Evolutionary conservation across 306 rosid species (phyloP).

Genomic region (Cajanus cajan): DNA sequence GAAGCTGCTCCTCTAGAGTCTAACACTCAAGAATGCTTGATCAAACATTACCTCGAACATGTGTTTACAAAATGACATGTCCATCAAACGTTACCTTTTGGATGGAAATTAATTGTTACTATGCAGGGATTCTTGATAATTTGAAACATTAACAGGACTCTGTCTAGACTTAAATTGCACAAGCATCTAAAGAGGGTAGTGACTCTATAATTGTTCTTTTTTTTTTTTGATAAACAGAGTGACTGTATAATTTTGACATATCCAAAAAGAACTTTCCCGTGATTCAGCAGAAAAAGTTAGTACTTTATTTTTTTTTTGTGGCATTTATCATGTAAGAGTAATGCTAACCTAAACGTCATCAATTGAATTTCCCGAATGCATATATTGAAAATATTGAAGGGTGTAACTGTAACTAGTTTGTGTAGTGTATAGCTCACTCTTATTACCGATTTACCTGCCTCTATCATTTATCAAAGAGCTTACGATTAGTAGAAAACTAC

Average conservation of each 20-base stretch:
- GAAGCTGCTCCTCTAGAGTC: slow-evolving; percentile 30
- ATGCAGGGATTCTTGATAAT: not conserved
- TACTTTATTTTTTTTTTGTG: not conserved
- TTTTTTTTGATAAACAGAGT: no score
- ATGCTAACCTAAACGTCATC: not conserved
- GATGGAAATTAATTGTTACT: slow-evolving; percentile 17
- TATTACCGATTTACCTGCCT: not conserved
- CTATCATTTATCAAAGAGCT: not conserved
- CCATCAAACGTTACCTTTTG: not conserved
- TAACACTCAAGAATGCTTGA: not conserved
- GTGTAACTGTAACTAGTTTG: not conserved
- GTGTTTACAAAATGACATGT: not conserved
- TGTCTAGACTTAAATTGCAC: not conserved
- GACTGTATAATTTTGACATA: not conserved
- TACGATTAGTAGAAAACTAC: not conserved
- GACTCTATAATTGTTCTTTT: no score
- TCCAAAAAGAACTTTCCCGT: slow-evolving; percentile 16
- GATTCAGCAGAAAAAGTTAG: slow-evolving; percentile 1
- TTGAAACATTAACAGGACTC: not conserved
- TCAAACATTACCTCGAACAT: slow-evolving; percentile 5
- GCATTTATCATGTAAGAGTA: not conserved
- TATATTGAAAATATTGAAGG: not conserved
- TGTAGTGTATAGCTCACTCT: not conserved
- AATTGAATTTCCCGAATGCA: not conserved
- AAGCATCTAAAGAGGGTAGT: no score